These are phyloP conservation scores for Coemansia reversa DNA, from an alignment of 192 early-diverging fungal species.

Conservation along the genomic window DNA sequence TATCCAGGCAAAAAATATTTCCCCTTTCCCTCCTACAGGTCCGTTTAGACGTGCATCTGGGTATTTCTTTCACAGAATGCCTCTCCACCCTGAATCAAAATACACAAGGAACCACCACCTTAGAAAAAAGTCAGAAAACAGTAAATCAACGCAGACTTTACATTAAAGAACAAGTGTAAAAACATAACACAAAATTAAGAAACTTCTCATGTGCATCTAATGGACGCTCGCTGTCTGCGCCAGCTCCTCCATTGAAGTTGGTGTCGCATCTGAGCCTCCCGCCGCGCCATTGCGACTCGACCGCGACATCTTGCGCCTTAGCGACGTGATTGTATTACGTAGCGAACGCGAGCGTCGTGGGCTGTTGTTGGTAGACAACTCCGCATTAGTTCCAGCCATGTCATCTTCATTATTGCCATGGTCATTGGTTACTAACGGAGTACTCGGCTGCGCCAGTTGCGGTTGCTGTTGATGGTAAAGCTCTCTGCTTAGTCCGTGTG, in stretches of 20 bases:
- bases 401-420: conserved; percentile 16
- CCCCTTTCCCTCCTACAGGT: neutral
- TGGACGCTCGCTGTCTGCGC: conserved; percentile 22
- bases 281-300: conserved; percentile 33
- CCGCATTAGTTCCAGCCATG: conserved; percentile 2
- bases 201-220: conserved; percentile 4
- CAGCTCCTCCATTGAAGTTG: conserved; percentile 25
- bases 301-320: conserved; percentile 41
- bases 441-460: neutral
- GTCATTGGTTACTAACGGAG: neutral
- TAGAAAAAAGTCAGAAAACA: neutral
- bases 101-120: neutral
- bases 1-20: neutral
- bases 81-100: neutral
- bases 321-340: conserved; percentile 51
- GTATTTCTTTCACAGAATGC: neutral
- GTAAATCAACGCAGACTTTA: neutral
- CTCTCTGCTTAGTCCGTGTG: conserved; percentile 5
- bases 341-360: conserved; percentile 47
- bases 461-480: conserved; percentile 12
- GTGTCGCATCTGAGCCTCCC: conserved; percentile 17
- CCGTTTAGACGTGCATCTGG: too few relatives aligned
- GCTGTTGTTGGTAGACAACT: conserved; percentile 14
- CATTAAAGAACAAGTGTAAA: neutral
- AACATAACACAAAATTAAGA: neutral